Evolutionary conservation across 139 green algal genomes (phyloP), one percentile per base, ranked within the genome.

Genomic region (Chlorella ohadii): DNA sequence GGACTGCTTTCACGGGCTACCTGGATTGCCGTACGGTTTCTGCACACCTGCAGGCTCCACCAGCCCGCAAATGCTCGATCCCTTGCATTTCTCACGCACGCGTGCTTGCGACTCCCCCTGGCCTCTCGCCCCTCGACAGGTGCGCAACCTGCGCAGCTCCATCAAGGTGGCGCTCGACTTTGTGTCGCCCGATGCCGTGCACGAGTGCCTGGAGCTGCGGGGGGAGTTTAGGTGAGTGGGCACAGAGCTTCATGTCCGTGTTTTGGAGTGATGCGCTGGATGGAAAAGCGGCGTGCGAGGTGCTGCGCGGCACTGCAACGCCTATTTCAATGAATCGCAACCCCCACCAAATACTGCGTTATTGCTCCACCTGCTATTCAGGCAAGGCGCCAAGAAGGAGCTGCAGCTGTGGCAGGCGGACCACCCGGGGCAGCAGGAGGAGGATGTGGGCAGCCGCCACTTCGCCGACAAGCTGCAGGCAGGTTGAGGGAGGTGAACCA

Each of bases 81-180:
- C n/a, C n/a, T n/a, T n/a, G n/a, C n/a, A n/a, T n/a, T n/a, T n/a
- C n/a, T n/a, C n/a, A n/a, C n/a, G n/a, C n/a, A n/a, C n/a, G n/a
- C n/a, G n/a, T n/a, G n/a, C n/a, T n/a, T n/a, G n/a, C 20, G 22
- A 11, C n/a, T 38, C 19, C 1, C 27, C 31, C 27, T 59, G 0
- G 4, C 23, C 33, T 25, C 38, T 39, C 25, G 9, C 4, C 79
- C 91, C 94, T 9, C 93, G 97, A 82, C 96, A 98, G 90, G 96
- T 98, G 33, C 84, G 91, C 66, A 96, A 96, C 88, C 84, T 95
- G 80, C 85, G 86, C 44, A 88, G 81, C 41, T 95, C 89, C 87
- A 92, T 95, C 78, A 98, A 84, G 83, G 61, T 92, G 51, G 67
- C 91, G 12, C 87, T 98, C 15, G 95, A 98, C 91, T 98, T 98